A percentile compares a stretch with the other conserved stretches of the same genome.
Evolutionary conservation across 2,329 filamentous ascomycete genomes (phyloP).

Genomic region (Emergomyces africanus): DNA sequence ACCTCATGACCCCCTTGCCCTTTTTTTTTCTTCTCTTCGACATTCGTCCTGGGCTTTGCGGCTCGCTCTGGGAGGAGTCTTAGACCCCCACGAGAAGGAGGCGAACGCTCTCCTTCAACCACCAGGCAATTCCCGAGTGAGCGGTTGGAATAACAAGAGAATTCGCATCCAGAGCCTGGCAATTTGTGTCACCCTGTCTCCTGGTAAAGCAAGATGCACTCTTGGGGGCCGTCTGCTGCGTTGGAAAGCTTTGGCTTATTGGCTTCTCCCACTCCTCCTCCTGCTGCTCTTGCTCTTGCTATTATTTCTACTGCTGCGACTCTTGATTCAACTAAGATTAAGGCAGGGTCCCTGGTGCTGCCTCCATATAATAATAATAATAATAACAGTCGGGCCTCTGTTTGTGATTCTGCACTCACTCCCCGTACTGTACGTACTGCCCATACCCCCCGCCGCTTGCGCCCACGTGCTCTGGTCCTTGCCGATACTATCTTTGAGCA

Average conservation of each 20-base stretch:
- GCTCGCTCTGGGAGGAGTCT: neutral
- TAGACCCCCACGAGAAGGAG: neutral
- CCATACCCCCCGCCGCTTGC: slow-evolving; percentile 2
- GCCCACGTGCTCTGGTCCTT: slow-evolving; percentile 11
- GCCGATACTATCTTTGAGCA: neutral
- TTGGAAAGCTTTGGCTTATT: slow-evolving; percentile 13
- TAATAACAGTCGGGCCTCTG: neutral
- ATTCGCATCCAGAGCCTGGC: neutral
- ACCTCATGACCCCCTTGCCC: neutral
- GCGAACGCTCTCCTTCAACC: neutral
- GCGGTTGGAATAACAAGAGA: slow-evolving; percentile 1
- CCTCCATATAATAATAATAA: neutral
- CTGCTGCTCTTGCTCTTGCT: neutral
- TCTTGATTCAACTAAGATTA: neutral
- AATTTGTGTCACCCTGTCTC: neutral
- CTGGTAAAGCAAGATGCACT: slow-evolving; percentile 9
- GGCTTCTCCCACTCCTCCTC: slow-evolving; percentile 1
- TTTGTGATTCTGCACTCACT: neutral
- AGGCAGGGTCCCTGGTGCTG: neutral
- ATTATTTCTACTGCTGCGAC: neutral
- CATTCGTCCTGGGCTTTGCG: neutral
- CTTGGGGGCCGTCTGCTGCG: slow-evolving; percentile 11
- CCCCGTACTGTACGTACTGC: neutral
- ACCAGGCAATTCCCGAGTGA: neutral
- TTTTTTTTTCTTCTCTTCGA: neutral